Base-by-base conservation (phyloP, 1,284 basidiomycete genomes). In the Leccinum subrobustum region DNA sequence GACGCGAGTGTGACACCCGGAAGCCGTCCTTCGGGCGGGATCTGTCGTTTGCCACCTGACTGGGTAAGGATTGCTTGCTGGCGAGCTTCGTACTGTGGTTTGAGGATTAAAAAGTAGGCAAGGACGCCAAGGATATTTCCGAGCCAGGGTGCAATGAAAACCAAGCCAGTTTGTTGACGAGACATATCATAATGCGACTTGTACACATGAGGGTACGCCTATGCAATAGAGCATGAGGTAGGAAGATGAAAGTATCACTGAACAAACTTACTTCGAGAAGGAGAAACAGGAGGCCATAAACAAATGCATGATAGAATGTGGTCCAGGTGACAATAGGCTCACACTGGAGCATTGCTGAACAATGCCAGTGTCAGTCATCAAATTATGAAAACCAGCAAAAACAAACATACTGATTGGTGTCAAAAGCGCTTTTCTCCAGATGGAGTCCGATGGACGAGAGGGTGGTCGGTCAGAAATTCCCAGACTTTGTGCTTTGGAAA, bases 171-270 rank as follows among this genome's bases (percentile, higher is more conserved):
- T 35, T 73, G 60, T 58, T 67, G 64, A 42, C 62, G 67, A 25
- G 70, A 59, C 66, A 73, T 70, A 27, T 51, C 60, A 6, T 73
- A 70, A 29, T 63, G 61, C 7, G 60, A 57, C 4, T 56, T 59
- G 52, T 65, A 73, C 14, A 70, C 66, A 18, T 67, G 64, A 2
- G 69, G 71, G 52, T 71, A 71, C 6, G 66, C 69, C 71, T 70
- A 50, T n/a, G 27, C 9, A 33, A 27, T 53, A 14, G 12, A 31
- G 39, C 18, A 14, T 60, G 23, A 59, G 50, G 51, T 33, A 11
- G 1, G 16, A 37, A 44, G 18, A 44, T 6, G 16, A 9, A 16
- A 3, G 4, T 25, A 23, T 4, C 14, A 23, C 23, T 48, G 16
- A 12, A 54, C 23, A 11, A 31, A 59, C 59, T 29, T 27, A 62